These are phyloP conservation scores for Cyberlindnera mrakii DNA, from an alignment of 805 yeast species.

Conservation along the genomic window DNA sequence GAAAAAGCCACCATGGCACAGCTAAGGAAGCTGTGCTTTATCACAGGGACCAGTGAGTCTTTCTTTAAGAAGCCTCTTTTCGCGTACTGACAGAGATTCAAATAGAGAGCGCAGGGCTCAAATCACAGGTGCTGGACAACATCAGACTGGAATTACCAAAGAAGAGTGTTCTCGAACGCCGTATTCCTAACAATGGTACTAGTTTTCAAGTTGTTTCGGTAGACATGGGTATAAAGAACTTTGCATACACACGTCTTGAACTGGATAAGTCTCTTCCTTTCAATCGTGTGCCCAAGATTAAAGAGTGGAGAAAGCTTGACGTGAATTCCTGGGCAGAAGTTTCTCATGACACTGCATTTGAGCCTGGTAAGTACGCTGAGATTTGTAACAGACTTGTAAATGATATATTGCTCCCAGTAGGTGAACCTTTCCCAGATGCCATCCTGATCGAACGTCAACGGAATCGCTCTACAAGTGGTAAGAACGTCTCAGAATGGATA, in stretches of 20 bases:
- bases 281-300: constrained; percentile 20
- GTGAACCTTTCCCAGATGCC: constrained; percentile 28
- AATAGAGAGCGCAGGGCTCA: constrained; percentile 12
- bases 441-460: constrained; percentile 54
- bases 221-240: constrained; percentile 34
- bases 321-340: constrained; percentile 17
- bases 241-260: constrained; percentile 25
- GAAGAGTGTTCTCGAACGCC: constrained; percentile 7
- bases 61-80: not conserved
- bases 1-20: constrained; percentile 10
- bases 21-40: constrained; percentile 11
- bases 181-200: constrained; percentile 15
- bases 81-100: not conserved
- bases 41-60: constrained; percentile 13
- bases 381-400: constrained; percentile 23
- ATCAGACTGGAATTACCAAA: constrained; percentile 3
- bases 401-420: constrained; percentile 17
- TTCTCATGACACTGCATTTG: constrained; percentile 8
- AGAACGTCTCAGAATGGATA: constrained; percentile 43
- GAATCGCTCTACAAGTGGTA: constrained; percentile 41
- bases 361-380: constrained; percentile 21
- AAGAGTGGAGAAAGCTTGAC: constrained; percentile 32
- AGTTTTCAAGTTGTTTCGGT: constrained; percentile 25
- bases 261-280: constrained; percentile 19
- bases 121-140: constrained; percentile 5